Evolutionary conservation across 2,329 filamentous ascomycete genomes (phyloP), one percentile per base, ranked within the genome.

Genomic region (Fusarium anthophilum): DNA sequence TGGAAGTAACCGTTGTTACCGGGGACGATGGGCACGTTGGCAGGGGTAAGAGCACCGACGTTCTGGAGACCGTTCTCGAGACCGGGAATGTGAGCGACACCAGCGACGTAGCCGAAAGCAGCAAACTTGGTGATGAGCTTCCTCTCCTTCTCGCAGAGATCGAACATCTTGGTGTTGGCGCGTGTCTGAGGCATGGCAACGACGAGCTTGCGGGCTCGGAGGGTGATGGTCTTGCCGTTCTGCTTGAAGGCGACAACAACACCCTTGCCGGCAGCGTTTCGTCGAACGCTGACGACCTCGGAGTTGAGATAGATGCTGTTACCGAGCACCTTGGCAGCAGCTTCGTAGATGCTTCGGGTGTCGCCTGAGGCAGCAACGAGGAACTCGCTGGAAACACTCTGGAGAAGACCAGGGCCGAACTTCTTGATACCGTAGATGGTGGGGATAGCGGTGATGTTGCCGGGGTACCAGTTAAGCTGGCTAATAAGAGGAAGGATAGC

Each of bases 391-490:
- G 11, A 43, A 2, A 74, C 15, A 22, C 72, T 67, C 32, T 64
- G 51, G 8, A 76, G 24, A 17, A 76, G 38, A 1, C 70, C 59
- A 3, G 75, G 64, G 0, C 75, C 75, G 11, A 77, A 66, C 8
- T 53, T 72, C 66, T 76, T 77, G 35, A 77, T 54, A 1, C 75
- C 75, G 11, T 77, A 77, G 0, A 77, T 45, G 14, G 75, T 24
- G 1, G 75, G 64, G 1, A 76, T 50, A 8, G 71, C 64, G 3
- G 73, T 55, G 20, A 74, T 70, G 30, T 71, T 61, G 2, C 75
- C 75, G 11, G 58, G 30, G n/a, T 77, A 76, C 75, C 73, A 73
- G 62, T 67, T 67, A 26, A 72, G 56, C 54, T 76, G 70, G 5
- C 41, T 38, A 4, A 76, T 74, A 5, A 64, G 44, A 14, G 74